Evolutionary conservation across 2,329 filamentous ascomycete species (phyloP).

Genomic region (Fusarium sp.): DNA sequence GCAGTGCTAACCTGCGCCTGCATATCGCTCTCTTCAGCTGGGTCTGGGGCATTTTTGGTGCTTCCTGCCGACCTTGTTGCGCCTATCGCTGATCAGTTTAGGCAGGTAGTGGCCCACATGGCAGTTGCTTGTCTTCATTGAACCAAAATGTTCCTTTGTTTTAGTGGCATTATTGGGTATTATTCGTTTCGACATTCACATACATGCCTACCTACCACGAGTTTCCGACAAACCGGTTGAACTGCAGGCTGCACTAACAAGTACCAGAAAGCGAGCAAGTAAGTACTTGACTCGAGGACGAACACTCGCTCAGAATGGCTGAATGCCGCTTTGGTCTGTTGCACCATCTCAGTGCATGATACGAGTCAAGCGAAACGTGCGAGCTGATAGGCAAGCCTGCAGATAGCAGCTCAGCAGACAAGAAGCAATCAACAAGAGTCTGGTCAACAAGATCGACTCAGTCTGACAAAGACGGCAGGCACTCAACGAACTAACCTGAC

Average conservation of each 20-base stretch:
- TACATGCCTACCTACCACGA: not conserved
- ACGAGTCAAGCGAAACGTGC: conserved; percentile 26
- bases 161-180: conserved; percentile 9
- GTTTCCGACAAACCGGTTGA: not conserved
- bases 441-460: conserved; percentile 3
- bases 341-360: conserved; percentile 6
- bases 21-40: not conserved
- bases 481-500: conserved; percentile 14
- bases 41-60: conserved; percentile 3
- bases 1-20: not conserved
- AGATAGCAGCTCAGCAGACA: conserved; percentile 5
- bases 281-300: conserved; percentile 25
- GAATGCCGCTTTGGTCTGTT: not conserved
- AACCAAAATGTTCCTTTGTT: conserved; percentile 1
- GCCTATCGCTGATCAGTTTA: conserved; percentile 18
- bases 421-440: conserved; percentile 15
- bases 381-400: conserved; percentile 16
- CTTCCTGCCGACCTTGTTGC: not conserved
- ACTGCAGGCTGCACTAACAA: not conserved
- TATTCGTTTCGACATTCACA: conserved; percentile 18
- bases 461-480: conserved; percentile 10
- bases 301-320: not conserved
- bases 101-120: conserved; percentile 18
- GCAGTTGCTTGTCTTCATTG: conserved; percentile 18
- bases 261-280: not conserved